These are phyloP conservation scores for Scleromitrula shiraiana DNA, from an alignment of 2,329 filamentous ascomycete species.

Conservation along the genomic window DNA sequence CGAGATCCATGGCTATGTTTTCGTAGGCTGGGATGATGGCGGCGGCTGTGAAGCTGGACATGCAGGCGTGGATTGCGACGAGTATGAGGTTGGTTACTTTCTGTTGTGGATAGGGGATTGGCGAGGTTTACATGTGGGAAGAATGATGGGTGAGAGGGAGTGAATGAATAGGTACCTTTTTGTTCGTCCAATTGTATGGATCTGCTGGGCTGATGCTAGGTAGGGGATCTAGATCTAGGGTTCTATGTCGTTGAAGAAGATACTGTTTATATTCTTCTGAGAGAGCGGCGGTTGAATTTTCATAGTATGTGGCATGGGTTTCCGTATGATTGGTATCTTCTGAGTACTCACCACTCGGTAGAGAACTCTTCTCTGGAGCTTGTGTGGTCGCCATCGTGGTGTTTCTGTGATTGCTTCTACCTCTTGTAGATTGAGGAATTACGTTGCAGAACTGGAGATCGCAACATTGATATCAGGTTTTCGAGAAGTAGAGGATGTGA, in stretches of 20 bases:
- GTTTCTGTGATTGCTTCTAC: not conserved
- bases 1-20: conserved; percentile 38
- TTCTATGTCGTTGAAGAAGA: conserved; percentile 11
- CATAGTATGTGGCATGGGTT: conserved; percentile 1
- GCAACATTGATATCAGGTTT: no score
- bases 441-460: no score
- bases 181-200: conserved; percentile 45
- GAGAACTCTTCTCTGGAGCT: not conserved
- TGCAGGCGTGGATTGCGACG: conserved; percentile 44
- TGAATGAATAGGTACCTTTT: conserved; percentile 33
- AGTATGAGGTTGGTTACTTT: conserved; percentile 41
- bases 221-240: conserved; percentile 11
- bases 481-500: no score
- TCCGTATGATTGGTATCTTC: not conserved
- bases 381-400: not conserved
- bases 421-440: not conserved
- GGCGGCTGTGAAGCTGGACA: conserved; percentile 44
- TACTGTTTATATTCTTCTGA: conserved; percentile 11
- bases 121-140: not conserved
- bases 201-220: conserved; percentile 31
- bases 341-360: not conserved
- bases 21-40: conserved; percentile 42
- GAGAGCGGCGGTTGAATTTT: not conserved
- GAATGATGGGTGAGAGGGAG: not conserved
- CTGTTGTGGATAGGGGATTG: conserved; percentile 20